Base-by-base conservation (phyloP, 2,329 filamentous ascomycete species). In the Hymenoscyphus albidus region DNA sequence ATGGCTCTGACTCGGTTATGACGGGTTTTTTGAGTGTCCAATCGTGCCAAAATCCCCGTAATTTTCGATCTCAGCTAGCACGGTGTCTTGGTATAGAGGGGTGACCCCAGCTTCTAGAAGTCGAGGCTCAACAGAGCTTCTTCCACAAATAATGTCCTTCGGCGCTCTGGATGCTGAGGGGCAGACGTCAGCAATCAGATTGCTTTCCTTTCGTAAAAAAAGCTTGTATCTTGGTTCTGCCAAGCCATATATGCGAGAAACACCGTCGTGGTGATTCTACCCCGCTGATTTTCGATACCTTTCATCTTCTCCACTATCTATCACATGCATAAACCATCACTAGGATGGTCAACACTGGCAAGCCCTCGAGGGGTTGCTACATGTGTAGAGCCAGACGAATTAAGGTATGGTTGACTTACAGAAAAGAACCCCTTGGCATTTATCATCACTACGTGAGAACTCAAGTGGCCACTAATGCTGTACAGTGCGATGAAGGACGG, bases 351-450 rank as follows among this genome's bases (percentile, higher is more conserved):
- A 63, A 63, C 31, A 63, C 62, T 5, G 62, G 62, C 51, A 63
- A 63, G 56, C 62, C 62, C 22, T 87, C 85, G 0, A 79, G 80
- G 77, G 88, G 87, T 70, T 91, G 88, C 72, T 88, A 89, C 77
- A 90, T 88, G 83, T 91, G 88, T 76, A 83, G 88, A 74, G 88
- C 83, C 54, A 83, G 88, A 67, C 82, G 88, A 70, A 90, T 91
- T 75, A 90, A 90, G 83, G 88, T 88, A 63, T 22, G 48, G 22
- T 27, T 22, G 48, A 54, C 18, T 54, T 54, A 9, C 48, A 54
- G 35, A 54, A 13, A 13, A 14, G 13, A 10, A n/a, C 22, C 5
- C 18, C 2, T 22, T 9, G 22, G 1, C 48, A 10, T 51, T 10
- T 18, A 9, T 18, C n/a, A 13, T 22, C 18, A 13, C 48, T 27